phyloP scores from a whole-genome alignment of 345 rosid species.

The Noccaea caerulescens region DNA sequence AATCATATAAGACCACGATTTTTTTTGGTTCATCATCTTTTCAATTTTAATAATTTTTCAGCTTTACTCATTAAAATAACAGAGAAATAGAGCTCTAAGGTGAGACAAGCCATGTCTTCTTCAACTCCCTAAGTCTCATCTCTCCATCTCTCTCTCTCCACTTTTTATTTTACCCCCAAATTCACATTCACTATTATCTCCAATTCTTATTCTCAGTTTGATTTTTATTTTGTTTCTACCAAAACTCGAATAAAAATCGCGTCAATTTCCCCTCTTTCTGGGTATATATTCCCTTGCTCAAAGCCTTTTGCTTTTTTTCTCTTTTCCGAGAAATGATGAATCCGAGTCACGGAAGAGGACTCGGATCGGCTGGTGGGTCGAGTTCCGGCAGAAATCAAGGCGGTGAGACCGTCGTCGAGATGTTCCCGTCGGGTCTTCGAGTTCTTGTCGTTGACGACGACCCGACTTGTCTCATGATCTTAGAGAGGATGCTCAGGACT shows the following conservation, averaged over 20 bases:
- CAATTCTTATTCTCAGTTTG: conserved; percentile 21
- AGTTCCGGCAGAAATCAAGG: conserved; percentile 55
- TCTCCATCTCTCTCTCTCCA: conserved; percentile 37
- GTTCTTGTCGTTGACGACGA: conserved; percentile 97
- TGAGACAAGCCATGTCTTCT: conserved; percentile 56
- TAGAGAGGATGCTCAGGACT: conserved; percentile 86
- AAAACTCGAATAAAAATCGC: conserved; percentile 23
- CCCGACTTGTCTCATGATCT: conserved; percentile 89
- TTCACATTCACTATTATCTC: conserved; percentile 40
- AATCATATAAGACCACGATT: neutral
- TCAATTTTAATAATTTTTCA: conserved; percentile 2
- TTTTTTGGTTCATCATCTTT: neutral
- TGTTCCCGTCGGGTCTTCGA: conserved; percentile 82
- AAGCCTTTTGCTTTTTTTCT: neutral
- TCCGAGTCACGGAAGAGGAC: conserved; percentile 67
- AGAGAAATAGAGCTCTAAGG: conserved; percentile 55
- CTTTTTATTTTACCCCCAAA: conserved; percentile 40
- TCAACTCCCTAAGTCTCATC: conserved; percentile 49
- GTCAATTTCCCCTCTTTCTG: conserved; percentile 18
- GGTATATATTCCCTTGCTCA: conserved; percentile 26
- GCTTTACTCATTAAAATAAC: conserved; percentile 41
- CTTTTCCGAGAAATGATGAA: conserved; percentile 57
- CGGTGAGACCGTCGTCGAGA: conserved; percentile 55
- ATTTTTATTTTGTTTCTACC: neutral
- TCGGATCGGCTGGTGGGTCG: conserved; percentile 64